A percentile compares a stretch with the other conserved stretches of the same genome.
Conservation (phyloP, 495 filamentous ascomycete species). For the Opeltia flavorubescens region DNA sequence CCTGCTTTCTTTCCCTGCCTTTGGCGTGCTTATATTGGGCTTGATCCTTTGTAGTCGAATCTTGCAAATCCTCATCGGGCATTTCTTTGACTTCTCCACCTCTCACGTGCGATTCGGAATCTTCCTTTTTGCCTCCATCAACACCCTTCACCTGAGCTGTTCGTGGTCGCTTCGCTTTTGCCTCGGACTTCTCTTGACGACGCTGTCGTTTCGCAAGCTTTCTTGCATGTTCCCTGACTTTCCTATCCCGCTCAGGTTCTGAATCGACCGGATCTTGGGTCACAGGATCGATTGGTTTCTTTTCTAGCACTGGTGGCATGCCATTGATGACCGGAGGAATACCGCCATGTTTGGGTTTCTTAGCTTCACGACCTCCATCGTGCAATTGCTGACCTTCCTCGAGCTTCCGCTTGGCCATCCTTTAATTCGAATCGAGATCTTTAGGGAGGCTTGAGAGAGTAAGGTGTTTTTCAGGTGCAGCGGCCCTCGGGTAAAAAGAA, state of each 20-base stretch:
- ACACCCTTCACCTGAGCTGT: background rate
- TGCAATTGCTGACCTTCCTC: no score
- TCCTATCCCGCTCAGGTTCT: background rate
- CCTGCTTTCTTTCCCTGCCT: background rate
- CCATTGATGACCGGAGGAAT: no score
- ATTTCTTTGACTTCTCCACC: no score
- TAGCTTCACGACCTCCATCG: no score
- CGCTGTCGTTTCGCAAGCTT: constrained; percentile 15
- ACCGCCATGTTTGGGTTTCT: background rate
- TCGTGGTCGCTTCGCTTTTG: background rate
- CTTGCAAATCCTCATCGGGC: no score
- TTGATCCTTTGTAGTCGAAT: no score
- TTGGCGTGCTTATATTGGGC: no score
- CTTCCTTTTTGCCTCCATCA: background rate
- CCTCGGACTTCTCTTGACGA: background rate
- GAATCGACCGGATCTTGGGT: background rate
- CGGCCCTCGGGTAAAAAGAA: no score
- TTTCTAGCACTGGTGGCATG: no score
- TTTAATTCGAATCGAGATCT: background rate
- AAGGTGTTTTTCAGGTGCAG: no score
- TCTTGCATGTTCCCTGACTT: background rate
- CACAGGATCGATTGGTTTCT: background rate
- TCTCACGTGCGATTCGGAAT: no score
- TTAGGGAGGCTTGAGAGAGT: background rate
- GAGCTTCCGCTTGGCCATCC: no score